A percentile compares a stretch with the other conserved stretches of the same genome.
phyloP scores from a whole-genome alignment of 1,284 basidiomycete species.

The Melampsora americana region DNA sequence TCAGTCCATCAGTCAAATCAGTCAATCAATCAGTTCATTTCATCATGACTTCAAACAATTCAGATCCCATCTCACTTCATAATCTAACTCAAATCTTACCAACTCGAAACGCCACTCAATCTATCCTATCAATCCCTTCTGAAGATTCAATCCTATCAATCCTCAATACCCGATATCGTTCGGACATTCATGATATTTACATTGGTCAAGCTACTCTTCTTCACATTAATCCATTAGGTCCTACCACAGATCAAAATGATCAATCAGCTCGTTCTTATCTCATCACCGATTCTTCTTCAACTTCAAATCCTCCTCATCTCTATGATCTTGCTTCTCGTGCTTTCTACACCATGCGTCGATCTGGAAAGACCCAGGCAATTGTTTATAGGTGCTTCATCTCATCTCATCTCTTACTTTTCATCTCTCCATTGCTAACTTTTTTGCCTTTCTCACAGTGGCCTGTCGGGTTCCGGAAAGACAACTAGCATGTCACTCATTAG shows the following conservation, averaged over 20 bases:
- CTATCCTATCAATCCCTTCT: constrained; percentile 67
- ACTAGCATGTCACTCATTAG: constrained; percentile 70
- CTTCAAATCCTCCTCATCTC: constrained; percentile 63
- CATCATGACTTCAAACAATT: not conserved
- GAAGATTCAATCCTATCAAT: constrained; percentile 74
- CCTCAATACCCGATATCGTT: constrained; percentile 77
- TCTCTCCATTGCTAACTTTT: constrained; percentile 13
- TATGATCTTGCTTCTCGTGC: constrained; percentile 80
- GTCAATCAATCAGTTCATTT: no score
- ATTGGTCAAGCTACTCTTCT: constrained; percentile 70
- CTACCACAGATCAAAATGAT: constrained; percentile 70
- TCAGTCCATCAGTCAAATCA: not conserved
- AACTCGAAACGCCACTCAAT: constrained; percentile 55
- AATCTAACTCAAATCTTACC: constrained; percentile 49
- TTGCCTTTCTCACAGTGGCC: constrained; percentile 62
- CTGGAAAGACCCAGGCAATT: constrained; percentile 72
- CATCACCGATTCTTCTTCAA: not conserved
- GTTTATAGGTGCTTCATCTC: constrained; percentile 70
- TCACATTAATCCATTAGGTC: constrained; percentile 80
- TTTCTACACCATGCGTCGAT: constrained; percentile 75
- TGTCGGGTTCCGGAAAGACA: constrained; percentile 84
- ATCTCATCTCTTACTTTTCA: constrained; percentile 30
- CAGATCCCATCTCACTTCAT: constrained; percentile 42
- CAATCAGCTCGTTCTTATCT: constrained; percentile 75
- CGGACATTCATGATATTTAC: constrained; percentile 75